phyloP scores from a whole-genome alignment of 2,329 filamentous ascomycete species.

The Nothomitra cinnamomea region DNA sequence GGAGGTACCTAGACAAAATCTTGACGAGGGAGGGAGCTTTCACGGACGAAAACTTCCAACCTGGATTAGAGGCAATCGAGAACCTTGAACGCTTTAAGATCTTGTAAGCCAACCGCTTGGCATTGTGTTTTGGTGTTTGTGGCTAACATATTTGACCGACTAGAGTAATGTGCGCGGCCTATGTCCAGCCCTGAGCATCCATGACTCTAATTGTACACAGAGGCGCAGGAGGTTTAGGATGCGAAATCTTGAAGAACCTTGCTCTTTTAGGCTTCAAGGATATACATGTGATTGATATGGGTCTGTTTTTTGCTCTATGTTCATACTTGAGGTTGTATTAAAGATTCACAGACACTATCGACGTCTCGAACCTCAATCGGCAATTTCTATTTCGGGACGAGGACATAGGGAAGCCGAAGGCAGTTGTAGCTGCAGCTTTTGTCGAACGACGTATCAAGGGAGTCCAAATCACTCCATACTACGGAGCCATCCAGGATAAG shows the following conservation, averaged over 20 bases:
- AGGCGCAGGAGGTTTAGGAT: constrained; percentile 84
- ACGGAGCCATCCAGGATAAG: constrained; percentile 91
- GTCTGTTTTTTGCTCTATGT: constrained; percentile 26
- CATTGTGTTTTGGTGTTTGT: not conserved
- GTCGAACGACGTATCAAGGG: constrained; percentile 80
- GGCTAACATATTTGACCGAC: constrained; percentile 1
- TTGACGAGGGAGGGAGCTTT: constrained; percentile 64
- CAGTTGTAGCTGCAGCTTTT: constrained; percentile 79
- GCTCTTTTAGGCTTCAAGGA: constrained; percentile 90
- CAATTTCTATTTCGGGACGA: constrained; percentile 88
- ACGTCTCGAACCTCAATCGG: constrained; percentile 93
- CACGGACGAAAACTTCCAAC: constrained; percentile 46
- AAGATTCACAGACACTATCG: constrained; percentile 61
- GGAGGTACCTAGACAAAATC: constrained; percentile 72
- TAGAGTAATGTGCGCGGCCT: constrained; percentile 20
- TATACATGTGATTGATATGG: constrained; percentile 99
- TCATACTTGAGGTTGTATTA: constrained; percentile 5
- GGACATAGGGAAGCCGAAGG: constrained; percentile 88
- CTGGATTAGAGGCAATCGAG: constrained; percentile 33
- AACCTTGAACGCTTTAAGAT: constrained; percentile 56
- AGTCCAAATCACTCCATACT: constrained; percentile 85
- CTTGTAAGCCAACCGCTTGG: constrained; percentile 25
- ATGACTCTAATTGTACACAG: constrained; percentile 29
- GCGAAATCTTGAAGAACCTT: constrained; percentile 91
- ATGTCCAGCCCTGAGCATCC: not conserved